Conservation (phyloP, 345 rosid genomes). For the Melastoma malabathricum region DNA sequence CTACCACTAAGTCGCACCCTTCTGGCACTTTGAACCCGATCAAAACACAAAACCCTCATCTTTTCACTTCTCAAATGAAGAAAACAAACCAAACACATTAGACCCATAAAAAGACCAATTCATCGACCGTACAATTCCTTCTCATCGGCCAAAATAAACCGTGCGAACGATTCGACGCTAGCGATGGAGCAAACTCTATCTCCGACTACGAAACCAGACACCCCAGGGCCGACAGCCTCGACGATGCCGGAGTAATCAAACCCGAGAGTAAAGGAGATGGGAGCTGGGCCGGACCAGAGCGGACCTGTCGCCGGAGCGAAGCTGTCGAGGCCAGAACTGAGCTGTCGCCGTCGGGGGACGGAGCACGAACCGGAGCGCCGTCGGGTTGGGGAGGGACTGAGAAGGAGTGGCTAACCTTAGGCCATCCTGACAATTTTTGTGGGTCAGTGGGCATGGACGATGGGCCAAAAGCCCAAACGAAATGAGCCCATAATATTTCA, state of each 20-base stretch:
- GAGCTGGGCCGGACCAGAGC: too few relatives aligned
- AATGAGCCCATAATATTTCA: too few relatives aligned
- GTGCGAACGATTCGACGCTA: slow-evolving; percentile 65
- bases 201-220: slow-evolving; percentile 55
- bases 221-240: slow-evolving; percentile 47
- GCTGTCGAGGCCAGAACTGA: too few relatives aligned
- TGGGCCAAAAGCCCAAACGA: too few relatives aligned
- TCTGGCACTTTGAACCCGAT: slow-evolving; percentile 59
- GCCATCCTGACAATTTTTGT: too few relatives aligned
- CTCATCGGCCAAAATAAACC: slow-evolving; percentile 67
- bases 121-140: slow-evolving; percentile 28
- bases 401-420: too few relatives aligned
- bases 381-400: too few relatives aligned
- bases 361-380: too few relatives aligned
- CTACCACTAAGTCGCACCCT: slow-evolving; percentile 69
- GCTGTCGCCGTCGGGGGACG: too few relatives aligned
- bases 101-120: neutral
- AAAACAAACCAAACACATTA: neutral
- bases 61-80: neutral
- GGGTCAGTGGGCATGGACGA: too few relatives aligned
- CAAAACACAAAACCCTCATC: slow-evolving; percentile 1
- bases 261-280: too few relatives aligned
- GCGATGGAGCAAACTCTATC: slow-evolving; percentile 68
- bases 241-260: slow-evolving; percentile 81
- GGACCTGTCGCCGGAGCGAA: too few relatives aligned